Evolutionary conservation across 1,284 basidiomycete genomes (phyloP), one percentile per base, ranked within the genome.

Genomic region (Moniliella sp.): DNA sequence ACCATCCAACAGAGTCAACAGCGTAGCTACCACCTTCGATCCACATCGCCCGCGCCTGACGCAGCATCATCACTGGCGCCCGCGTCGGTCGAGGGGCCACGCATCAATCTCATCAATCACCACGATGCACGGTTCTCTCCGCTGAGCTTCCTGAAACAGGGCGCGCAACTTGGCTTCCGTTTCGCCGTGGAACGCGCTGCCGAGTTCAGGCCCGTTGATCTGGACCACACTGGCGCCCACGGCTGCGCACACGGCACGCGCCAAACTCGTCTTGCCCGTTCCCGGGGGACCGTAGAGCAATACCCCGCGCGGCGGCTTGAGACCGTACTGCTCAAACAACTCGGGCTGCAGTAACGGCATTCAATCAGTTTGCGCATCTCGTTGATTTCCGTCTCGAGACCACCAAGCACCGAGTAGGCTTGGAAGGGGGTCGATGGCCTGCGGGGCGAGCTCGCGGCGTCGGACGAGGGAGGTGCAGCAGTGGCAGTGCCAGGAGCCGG

Each of bases 81-180:
- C 3, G 82, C 82, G 51, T 93, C 86, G 28, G 91, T 66, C 33
- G 69, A 0, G 91, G 91, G 36, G 81, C 88, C 13, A 97, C 0
- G 86, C 86, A 50, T 99, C 91, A 2, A 99, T 76, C 64, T 99
- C 91, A 53, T 97, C 91, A 27, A 99, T 67, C 17, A 99, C 76
- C 31, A 97, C 73, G 43, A 99, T 82, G 21, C 49, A 48, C 0
- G 88, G 86, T 40, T 74, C 76, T 45, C 75, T 72, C 21, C 68
- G 65, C 31, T 73, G 70, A 0, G 91, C 91, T 46, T 83, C 74
- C 15, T 69, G 70, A 59, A 97, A 99, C 0, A 97, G 75, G 14
- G 76, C 76, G 12, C 88, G 73, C 12, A 99, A 67, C 39, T 76
- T 74, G 3, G 79, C 73, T 59, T 97, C 88, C 1, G 86, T 93